phyloP scores from a whole-genome alignment of 495 filamentous ascomycete species.

The Neurospora sp. region DNA sequence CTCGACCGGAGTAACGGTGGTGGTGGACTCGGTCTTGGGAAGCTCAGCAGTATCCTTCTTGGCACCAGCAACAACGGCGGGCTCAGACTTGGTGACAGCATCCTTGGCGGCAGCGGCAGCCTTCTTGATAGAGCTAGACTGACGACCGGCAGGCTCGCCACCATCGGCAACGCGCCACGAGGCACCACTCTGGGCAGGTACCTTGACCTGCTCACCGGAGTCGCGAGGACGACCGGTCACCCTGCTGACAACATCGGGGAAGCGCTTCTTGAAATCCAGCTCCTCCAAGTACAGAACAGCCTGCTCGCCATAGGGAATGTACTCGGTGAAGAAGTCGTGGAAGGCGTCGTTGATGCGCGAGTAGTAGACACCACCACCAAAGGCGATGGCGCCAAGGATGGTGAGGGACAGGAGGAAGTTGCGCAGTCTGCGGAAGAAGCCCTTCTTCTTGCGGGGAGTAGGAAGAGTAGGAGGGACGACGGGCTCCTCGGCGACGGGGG shows the following conservation, averaged over 20 bases:
- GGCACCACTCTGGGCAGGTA: conserved; percentile 76
- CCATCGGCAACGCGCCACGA: conserved; percentile 65
- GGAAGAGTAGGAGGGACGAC: conserved; percentile 34
- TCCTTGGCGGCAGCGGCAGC: conserved; percentile 22
- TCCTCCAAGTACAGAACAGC: conserved; percentile 96
- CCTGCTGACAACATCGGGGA: conserved; percentile 58
- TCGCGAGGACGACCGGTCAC: conserved; percentile 39
- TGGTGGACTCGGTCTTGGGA: conserved; percentile 4
- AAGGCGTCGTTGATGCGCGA: conserved; percentile 92
- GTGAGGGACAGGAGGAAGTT: conserved; percentile 62
- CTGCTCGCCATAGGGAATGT: conserved; percentile 89
- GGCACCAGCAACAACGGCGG: conserved; percentile 23
- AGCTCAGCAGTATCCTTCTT: conserved; percentile 24
- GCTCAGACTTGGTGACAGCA: conserved; percentile 13
- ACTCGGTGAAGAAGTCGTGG: conserved; percentile 99
- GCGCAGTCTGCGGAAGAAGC: conserved; percentile 58
- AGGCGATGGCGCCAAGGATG: conserved; percentile 62
- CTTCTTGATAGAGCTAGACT: conserved; percentile 34
- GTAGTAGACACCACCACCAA: conserved; percentile 82
- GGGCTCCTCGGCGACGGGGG: conserved; percentile 17
- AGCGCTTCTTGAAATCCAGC: conserved; percentile 82
- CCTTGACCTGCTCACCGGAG: conserved; percentile 62
- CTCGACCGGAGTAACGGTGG: not conserved
- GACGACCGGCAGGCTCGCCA: conserved; percentile 27
- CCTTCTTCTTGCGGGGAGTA: conserved; percentile 51